Evolutionary conservation across 2,329 filamentous ascomycete species (phyloP), one percentile per base, ranked within the genome.

Genomic region (Xylaria sp.): DNA sequence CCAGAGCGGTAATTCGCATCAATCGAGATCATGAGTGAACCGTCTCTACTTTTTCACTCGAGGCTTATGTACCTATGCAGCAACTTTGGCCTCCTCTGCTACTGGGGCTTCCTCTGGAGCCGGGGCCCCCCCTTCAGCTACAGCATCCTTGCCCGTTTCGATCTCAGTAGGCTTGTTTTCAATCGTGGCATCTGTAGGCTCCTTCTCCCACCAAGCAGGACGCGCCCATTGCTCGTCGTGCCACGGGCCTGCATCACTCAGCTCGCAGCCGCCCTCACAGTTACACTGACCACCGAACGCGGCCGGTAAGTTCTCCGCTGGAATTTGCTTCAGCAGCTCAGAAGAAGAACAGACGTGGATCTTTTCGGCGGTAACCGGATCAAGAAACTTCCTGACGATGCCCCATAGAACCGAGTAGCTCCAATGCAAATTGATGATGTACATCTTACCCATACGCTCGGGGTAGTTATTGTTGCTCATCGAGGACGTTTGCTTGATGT

Each of bases 381-480:
- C 96, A 77, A 99, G 88, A 89, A 96, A 98, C 74, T 90, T 90
- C 88, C 97, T 98, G 82, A 98, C 89, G 67, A 97, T 87, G 79
- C 84, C 87, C 88, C 96, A 99, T 72, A 98, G 23, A 94, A 94
- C 2, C 15, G 4, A 5, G 1, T 18, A 7, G 95, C 7, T 64
- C 20, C 43, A 31, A 51, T 13, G 39, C 23, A 39, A 93, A 83
- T 99, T 99, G 90, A 99, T 98, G 76, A 99, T 85, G 87, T 97
- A 99, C 79, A 99, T 88, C 83, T 94, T 94, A 78, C 96, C 96
- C 68, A 99, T 87, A 68, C 96, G 93, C 87, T 99, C 96, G 8
- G 96, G 96, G 85, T 99, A 99, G 89, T 98, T 97, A 88, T 98
- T 97, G 84, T 98, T 96, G 73, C 93, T 97, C 83, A 99, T 93